Conservation (phyloP, 192 early-diverging fungal species). For the Rhizophagus prolifer region DNA sequence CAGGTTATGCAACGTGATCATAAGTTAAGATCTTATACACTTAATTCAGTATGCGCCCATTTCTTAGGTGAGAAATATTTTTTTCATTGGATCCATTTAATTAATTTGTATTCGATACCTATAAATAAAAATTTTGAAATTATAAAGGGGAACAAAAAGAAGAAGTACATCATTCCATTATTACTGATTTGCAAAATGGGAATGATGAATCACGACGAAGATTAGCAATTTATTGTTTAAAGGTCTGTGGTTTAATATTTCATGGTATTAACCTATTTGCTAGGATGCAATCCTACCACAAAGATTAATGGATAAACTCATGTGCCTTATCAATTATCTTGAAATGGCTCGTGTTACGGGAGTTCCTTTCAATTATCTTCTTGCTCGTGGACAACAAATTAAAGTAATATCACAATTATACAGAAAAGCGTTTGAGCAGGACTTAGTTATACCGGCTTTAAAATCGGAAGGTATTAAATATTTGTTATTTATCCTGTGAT, state of each 20-base stretch:
- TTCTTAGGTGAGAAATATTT: constrained; percentile 68
- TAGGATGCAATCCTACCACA: constrained; percentile 92
- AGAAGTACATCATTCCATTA: constrained; percentile 98
- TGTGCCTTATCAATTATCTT: constrained; percentile 95
- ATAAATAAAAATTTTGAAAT: neutral
- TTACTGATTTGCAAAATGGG: constrained; percentile 95
- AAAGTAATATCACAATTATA: constrained; percentile 97
- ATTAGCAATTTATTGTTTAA: constrained; percentile 95
- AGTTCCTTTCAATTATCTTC: constrained; percentile 90
- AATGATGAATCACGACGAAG: constrained; percentile 92
- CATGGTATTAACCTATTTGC: neutral
- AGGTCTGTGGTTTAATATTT: constrained; percentile 42
- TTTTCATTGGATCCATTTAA: neutral
- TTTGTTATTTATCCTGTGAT: neutral
- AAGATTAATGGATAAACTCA: constrained; percentile 93
- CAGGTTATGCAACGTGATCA: constrained; percentile 95
- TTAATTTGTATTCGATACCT: neutral
- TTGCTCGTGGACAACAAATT: constrained; percentile 95
- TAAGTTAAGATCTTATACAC: constrained; percentile 91
- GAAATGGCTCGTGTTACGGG: constrained; percentile 99
- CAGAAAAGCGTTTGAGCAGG: constrained; percentile 78
- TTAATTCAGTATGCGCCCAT: constrained; percentile 95
- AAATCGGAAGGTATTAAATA: constrained; percentile 63
- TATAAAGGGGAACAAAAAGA: constrained; percentile 91
- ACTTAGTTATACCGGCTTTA: constrained; percentile 86